A percentile compares a stretch with the other conserved stretches of the same genome.
These are phyloP conservation scores for Ceratobasidium sp. DNA, from an alignment of 1,284 basidiomycete species.

Conservation along the genomic window DNA sequence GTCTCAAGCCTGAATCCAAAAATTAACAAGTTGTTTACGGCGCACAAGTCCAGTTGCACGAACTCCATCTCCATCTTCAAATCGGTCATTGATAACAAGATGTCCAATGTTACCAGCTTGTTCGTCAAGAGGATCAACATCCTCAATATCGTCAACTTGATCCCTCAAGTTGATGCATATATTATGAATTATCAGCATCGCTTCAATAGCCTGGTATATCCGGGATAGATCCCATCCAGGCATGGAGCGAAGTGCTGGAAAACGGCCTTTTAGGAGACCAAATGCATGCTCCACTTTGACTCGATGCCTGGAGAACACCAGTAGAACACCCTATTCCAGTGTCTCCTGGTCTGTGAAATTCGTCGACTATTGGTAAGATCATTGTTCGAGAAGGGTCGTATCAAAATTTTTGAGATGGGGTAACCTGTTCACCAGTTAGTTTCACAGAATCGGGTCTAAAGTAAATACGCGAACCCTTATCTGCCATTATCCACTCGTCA, in stretches of 20 bases:
- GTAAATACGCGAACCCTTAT: constrained; percentile 46
- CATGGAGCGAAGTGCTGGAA: constrained; percentile 46
- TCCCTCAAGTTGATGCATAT: constrained; percentile 30
- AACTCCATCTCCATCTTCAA: neutral
- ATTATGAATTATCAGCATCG: constrained; percentile 48
- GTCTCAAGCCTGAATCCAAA: no score
- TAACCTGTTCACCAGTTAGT: constrained; percentile 45
- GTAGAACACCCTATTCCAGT: no score
- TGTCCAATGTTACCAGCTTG: neutral
- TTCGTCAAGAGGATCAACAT: neutral
- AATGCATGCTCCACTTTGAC: constrained; percentile 49
- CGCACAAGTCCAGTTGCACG: neutral
- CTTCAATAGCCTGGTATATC: constrained; percentile 47
- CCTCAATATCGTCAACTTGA: constrained; percentile 6
- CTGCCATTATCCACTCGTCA: constrained; percentile 48
- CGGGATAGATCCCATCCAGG: constrained; percentile 45
- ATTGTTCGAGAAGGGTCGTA: constrained; percentile 47
- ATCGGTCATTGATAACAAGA: neutral
- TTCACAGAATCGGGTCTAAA: constrained; percentile 7
- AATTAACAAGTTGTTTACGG: neutral
- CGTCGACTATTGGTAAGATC: constrained; percentile 41
- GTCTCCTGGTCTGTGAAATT: constrained; percentile 28
- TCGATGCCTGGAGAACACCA: constrained; percentile 45
- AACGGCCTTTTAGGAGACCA: constrained; percentile 48
- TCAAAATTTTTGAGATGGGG: constrained; percentile 44